Evolutionary conservation across 495 filamentous ascomycete species (phyloP).

Genomic region (Lepraria neglecta): DNA sequence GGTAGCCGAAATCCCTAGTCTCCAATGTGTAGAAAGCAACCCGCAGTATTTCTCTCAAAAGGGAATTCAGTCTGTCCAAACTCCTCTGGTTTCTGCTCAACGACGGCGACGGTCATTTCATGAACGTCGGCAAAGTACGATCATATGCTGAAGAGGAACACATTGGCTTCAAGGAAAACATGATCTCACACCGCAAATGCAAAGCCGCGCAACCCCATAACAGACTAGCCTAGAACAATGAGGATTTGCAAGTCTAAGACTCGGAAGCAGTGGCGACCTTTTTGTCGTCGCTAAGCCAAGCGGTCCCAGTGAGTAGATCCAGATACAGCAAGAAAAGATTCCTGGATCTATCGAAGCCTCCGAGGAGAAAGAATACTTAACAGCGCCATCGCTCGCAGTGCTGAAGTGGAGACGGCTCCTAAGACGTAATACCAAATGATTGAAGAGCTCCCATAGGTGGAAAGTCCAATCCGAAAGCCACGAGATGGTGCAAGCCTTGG

Average conservation of each 20-base stretch:
- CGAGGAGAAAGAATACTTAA: background rate
- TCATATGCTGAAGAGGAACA: background rate
- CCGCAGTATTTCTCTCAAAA: background rate
- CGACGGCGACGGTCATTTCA: background rate
- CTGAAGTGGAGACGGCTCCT: background rate
- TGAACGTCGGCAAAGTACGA: background rate
- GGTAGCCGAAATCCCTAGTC: background rate
- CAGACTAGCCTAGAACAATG: background rate
- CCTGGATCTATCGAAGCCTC: background rate
- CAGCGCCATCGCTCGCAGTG: background rate
- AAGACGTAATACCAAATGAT: constrained; percentile 8
- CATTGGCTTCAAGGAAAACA: constrained; percentile 7
- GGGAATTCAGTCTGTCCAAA: background rate
- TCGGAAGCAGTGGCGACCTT: background rate
- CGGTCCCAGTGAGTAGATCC: background rate
- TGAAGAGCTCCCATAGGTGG: background rate
- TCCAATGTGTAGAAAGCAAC: background rate
- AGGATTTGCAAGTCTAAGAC: background rate
- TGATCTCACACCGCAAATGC: constrained; percentile 1
- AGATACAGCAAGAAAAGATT: background rate
- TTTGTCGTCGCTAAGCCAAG: background rate
- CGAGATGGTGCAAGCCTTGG: background rate
- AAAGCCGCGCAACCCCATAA: background rate
- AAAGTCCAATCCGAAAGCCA: background rate
- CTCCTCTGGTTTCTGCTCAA: background rate